Evolutionary conservation across 768 basidiomycete species (phyloP).

Genomic region (Hygrophoropsis aurantiaca): DNA sequence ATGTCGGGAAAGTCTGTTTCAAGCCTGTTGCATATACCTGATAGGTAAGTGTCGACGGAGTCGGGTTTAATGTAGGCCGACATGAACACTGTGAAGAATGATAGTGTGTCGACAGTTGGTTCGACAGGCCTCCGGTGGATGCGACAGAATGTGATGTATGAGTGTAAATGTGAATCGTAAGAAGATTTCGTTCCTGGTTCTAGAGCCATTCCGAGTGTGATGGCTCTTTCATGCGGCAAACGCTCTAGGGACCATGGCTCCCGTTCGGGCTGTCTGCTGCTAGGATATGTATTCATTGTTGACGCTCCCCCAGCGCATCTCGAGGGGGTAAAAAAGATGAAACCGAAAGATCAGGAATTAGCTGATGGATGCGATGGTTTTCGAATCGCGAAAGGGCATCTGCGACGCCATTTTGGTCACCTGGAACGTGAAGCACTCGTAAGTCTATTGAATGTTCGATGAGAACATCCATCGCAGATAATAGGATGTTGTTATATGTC

Average conservation of each 20-base stretch:
- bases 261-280: background rate
- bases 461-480: conserved; percentile 13
- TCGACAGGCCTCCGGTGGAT: no score
- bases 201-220: conserved; percentile 32
- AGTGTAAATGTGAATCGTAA: no score
- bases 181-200: conserved; percentile 3
- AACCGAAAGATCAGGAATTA: background rate
- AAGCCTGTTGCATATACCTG: conserved; percentile 35
- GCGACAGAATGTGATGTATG: no score
- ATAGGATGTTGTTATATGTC: conserved; percentile 20
- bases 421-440: conserved; percentile 19
- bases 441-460: conserved; percentile 13
- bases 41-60: conserved; percentile 36
- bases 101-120: conserved; percentile 32
- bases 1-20: conserved; percentile 29
- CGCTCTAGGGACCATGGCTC: conserved; percentile 35
- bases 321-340: conserved; percentile 19
- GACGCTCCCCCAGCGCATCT: conserved; percentile 21
- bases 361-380: background rate
- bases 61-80: conserved; percentile 34
- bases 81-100: conserved; percentile 35
- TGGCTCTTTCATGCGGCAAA: conserved; percentile 28
- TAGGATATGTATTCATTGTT: background rate
- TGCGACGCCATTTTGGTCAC: conserved; percentile 21
- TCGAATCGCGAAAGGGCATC: conserved; percentile 7